These are phyloP conservation scores for Apophysomyces sp. DNA, from an alignment of 371 early-diverging fungal species.

Conservation along the genomic window DNA sequence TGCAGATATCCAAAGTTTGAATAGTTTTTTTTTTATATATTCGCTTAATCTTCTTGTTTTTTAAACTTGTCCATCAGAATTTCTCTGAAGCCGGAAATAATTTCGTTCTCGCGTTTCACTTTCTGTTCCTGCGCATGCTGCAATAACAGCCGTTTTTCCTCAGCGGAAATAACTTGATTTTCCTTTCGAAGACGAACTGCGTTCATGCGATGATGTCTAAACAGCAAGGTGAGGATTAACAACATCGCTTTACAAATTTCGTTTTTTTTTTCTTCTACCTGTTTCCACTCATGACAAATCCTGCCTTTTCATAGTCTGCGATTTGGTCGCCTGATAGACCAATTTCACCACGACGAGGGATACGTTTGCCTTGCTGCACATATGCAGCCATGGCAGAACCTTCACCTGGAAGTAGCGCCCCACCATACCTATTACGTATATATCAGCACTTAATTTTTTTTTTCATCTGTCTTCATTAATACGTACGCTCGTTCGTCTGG, in stretches of 20 bases:
- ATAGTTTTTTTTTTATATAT: too few relatives aligned
- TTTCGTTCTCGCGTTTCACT: conserved; percentile 84
- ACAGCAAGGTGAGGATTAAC: neutral
- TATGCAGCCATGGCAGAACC: conserved; percentile 64
- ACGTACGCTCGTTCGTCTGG: conserved; percentile 55
- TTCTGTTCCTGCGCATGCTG: conserved; percentile 83
- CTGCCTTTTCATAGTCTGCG: conserved; percentile 79
- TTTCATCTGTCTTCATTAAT: neutral
- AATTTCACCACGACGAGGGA: conserved; percentile 97
- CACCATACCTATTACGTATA: conserved; percentile 63
- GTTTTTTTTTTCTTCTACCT: conserved; percentile 46
- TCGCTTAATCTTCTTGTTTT: conserved; percentile 16
- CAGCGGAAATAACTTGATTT: conserved; percentile 89
- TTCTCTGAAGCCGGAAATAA: conserved; percentile 83
- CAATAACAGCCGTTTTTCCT: conserved; percentile 82
- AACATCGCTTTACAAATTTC: neutral
- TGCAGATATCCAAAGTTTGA: neutral
- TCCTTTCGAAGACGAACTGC: conserved; percentile 96
- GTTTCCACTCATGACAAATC: conserved; percentile 96
- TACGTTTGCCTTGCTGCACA: conserved; percentile 91
- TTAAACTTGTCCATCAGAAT: conserved; percentile 52
- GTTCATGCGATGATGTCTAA: conserved; percentile 90
- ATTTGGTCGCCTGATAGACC: conserved; percentile 86
- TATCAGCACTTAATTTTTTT: neutral
- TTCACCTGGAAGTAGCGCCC: conserved; percentile 60